A percentile compares a stretch with the other conserved stretches of the same genome.
Evolutionary conservation across 2,329 filamentous ascomycete species (phyloP).

Genomic region (Zymoseptoria ardabiliae): DNA sequence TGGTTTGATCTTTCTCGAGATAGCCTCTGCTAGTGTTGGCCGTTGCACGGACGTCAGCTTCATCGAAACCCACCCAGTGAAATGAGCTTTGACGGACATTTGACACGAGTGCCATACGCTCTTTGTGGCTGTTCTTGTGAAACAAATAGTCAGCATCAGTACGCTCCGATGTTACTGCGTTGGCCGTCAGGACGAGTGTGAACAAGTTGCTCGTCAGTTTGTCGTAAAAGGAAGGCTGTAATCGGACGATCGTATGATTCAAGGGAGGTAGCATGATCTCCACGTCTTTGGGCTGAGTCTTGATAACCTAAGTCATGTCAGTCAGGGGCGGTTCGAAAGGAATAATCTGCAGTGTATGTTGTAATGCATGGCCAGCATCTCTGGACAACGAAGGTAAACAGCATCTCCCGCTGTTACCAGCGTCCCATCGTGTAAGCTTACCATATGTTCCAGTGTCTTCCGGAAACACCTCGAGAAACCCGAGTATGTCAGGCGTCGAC

Average conservation of each 20-base stretch:
- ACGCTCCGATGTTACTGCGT: constrained; percentile 80
- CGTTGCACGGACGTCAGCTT: constrained; percentile 54
- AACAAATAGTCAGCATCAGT: constrained; percentile 85
- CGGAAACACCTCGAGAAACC: constrained; percentile 58
- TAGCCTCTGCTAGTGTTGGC: constrained; percentile 63
- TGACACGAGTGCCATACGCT: constrained; percentile 60
- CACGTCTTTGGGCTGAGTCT: constrained; percentile 68
- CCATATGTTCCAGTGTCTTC: constrained; percentile 62
- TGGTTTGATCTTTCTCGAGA: constrained; percentile 52
- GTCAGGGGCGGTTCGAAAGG: neutral
- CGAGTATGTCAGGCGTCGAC: constrained; percentile 50
- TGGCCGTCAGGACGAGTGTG: constrained; percentile 73
- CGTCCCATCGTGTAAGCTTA: neutral
- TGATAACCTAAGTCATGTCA: constrained; percentile 50
- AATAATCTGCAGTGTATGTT: neutral
- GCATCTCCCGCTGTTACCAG: neutral
- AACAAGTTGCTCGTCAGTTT: constrained; percentile 78
- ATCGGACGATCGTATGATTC: constrained; percentile 60
- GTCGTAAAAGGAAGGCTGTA: constrained; percentile 80
- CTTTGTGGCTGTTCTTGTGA: constrained; percentile 62
- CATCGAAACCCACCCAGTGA: constrained; percentile 71
- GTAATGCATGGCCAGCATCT: neutral
- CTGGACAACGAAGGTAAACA: neutral
- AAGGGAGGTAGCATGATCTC: constrained; percentile 62
- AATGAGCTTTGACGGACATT: constrained; percentile 81